A percentile compares a stretch with the other conserved stretches of the same genome.
phyloP scores from a whole-genome alignment of 2,329 filamentous ascomycete genomes.

The Lithohypha guttulata region DNA sequence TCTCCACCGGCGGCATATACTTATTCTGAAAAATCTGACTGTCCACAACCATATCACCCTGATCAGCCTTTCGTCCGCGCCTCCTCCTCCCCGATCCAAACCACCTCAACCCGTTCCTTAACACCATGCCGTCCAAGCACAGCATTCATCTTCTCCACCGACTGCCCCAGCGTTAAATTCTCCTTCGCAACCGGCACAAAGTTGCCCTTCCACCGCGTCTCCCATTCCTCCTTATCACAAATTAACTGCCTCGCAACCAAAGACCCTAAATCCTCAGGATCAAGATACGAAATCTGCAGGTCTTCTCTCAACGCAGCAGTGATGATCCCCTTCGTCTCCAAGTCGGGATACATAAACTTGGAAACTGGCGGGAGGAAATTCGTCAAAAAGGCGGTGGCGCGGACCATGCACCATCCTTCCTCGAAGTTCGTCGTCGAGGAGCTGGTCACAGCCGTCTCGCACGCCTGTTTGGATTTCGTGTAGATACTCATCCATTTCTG shows the following conservation, averaged over 20 bases:
- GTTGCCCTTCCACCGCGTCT: neutral
- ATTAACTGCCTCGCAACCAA: slow-evolving; percentile 2
- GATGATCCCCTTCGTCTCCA: slow-evolving; percentile 6
- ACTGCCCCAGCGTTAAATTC: slow-evolving; percentile 1
- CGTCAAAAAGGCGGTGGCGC: slow-evolving; percentile 5
- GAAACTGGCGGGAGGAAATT: slow-evolving; percentile 8
- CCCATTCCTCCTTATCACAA: neutral
- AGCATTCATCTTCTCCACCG: slow-evolving; percentile 8
- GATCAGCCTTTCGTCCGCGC: neutral
- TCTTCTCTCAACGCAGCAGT: slow-evolving; percentile 1
- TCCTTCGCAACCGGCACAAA: neutral
- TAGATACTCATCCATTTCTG: neutral
- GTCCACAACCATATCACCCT: slow-evolving; percentile 4
- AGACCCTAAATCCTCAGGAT: slow-evolving; percentile 9
- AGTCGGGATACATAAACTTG: slow-evolving; percentile 9
- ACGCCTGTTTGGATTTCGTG: neutral
- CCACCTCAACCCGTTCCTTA: slow-evolving; percentile 9
- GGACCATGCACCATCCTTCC: slow-evolving; percentile 8
- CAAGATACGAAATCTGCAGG: slow-evolving; percentile 6
- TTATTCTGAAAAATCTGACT: slow-evolving; percentile 10
- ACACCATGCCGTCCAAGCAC: slow-evolving; percentile 1
- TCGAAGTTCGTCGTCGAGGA: neutral
- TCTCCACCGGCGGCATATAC: neutral
- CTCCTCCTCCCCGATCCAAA: slow-evolving; percentile 5
- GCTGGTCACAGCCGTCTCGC: neutral